Conservation (phyloP, 768 basidiomycete genomes). For the Termitomyces sp. region DNA sequence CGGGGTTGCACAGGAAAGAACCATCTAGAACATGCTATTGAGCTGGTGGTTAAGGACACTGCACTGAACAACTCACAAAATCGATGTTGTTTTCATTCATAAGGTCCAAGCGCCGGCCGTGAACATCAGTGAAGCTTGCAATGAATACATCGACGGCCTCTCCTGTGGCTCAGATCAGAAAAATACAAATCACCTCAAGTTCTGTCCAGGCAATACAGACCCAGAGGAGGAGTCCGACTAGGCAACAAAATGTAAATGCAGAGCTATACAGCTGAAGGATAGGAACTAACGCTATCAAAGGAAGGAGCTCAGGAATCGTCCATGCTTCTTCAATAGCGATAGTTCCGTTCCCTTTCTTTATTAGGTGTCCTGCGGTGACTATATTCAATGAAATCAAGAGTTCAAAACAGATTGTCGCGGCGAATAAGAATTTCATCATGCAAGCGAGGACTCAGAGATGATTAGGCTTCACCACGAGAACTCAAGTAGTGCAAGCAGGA, state of each 20-base stretch:
- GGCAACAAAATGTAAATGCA: background rate
- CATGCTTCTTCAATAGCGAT: slow-evolving; percentile 40
- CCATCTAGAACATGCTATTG: slow-evolving; percentile 24
- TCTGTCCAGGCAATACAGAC: slow-evolving; percentile 8
- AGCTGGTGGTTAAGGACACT: background rate
- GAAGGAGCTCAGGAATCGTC: slow-evolving; percentile 29
- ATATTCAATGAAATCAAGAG: background rate
- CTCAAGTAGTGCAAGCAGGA: background rate
- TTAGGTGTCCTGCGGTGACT: slow-evolving; percentile 11
- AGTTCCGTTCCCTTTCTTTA: slow-evolving; percentile 29
- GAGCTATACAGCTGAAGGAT: background rate
- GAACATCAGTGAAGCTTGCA: slow-evolving; percentile 34
- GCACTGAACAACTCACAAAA: slow-evolving; percentile 22
- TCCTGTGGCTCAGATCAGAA: slow-evolving; percentile 15
- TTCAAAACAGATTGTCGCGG: background rate
- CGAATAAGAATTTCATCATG: background rate
- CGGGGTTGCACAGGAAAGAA: slow-evolving; percentile 33
- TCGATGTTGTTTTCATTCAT: slow-evolving; percentile 37
- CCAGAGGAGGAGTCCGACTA: slow-evolving; percentile 17
- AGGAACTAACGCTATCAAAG: slow-evolving; percentile 19
- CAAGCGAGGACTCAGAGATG: background rate
- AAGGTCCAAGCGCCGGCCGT: slow-evolving; percentile 29
- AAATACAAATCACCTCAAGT: background rate
- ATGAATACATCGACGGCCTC: slow-evolving; percentile 25
- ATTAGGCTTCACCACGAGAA: background rate